Conservation (phyloP, 169 alveolate genomes). For the Plasmodium malariae region DNA sequence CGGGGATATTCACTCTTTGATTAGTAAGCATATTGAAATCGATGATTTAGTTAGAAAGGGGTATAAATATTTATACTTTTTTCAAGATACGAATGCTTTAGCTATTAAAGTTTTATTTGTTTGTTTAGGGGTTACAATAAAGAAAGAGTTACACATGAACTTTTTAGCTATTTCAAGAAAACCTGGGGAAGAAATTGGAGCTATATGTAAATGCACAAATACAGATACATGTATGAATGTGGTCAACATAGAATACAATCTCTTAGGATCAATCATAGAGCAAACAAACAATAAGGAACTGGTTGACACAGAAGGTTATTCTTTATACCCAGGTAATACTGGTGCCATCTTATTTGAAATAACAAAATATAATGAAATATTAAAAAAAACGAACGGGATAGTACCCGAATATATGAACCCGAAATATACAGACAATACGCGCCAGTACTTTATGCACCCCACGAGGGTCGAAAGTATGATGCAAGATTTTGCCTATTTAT, state of each 20-base stretch:
- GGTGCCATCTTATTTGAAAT: slow-evolving; percentile 88
- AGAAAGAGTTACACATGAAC: slow-evolving; percentile 87
- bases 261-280: slow-evolving; percentile 88
- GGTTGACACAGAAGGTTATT: slow-evolving; percentile 87
- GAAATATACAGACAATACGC: slow-evolving; percentile 91
- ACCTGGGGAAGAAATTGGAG: slow-evolving; percentile 94
- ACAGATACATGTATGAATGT: slow-evolving; percentile 80
- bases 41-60: slow-evolving; percentile 86
- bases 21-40: slow-evolving; percentile 85
- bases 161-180: slow-evolving; percentile 90
- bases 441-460: slow-evolving; percentile 90
- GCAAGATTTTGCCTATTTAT: slow-evolving; percentile 90
- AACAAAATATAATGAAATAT: slow-evolving; percentile 83
- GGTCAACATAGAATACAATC: slow-evolving; percentile 92
- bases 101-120: slow-evolving; percentile 90
- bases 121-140: slow-evolving; percentile 89
- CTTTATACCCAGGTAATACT: slow-evolving; percentile 92
- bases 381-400: slow-evolving; percentile 90
- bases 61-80: slow-evolving; percentile 89
- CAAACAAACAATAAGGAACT: slow-evolving; percentile 83
- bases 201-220: slow-evolving; percentile 85
- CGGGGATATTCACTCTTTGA: slow-evolving; percentile 94
- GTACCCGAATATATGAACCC: slow-evolving; percentile 96
- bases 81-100: slow-evolving; percentile 93
- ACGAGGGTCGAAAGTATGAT: slow-evolving; percentile 94